Conservation (phyloP, 805 yeast genomes). For the Ogataea saltuana region DNA sequence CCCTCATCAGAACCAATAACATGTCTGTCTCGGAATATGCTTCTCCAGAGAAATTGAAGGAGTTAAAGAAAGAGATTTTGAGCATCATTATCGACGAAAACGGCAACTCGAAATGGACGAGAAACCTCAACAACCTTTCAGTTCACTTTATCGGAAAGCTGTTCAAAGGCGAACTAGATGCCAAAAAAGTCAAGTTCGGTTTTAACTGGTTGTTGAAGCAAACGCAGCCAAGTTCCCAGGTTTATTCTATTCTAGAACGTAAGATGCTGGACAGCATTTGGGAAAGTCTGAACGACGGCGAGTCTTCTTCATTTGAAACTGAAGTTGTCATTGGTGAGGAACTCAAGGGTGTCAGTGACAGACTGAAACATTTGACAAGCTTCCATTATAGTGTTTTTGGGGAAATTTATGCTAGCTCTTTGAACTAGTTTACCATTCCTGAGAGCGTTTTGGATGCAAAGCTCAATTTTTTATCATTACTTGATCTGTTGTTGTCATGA, state of each 20-base stretch:
- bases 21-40: slow-evolving; percentile 35
- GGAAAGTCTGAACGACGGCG: slow-evolving; percentile 21
- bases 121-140: slow-evolving; percentile 71
- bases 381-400: slow-evolving; percentile 88
- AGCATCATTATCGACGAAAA: slow-evolving; percentile 82
- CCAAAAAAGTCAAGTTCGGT: slow-evolving; percentile 57
- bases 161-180: slow-evolving; percentile 28
- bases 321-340: slow-evolving; percentile 45
- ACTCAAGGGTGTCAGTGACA: slow-evolving; percentile 55
- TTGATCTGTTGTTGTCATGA: background rate
- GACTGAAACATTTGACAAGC: slow-evolving; percentile 64
- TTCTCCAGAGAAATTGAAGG: slow-evolving; percentile 42
- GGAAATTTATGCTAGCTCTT: slow-evolving; percentile 48
- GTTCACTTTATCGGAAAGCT: slow-evolving; percentile 58
- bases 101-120: slow-evolving; percentile 89
- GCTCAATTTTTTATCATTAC: background rate
- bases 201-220: slow-evolving; percentile 81
- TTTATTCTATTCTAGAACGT: slow-evolving; percentile 73
- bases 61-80: slow-evolving; percentile 67
- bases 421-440: slow-evolving; percentile 11
- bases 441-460: background rate
- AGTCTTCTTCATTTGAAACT: slow-evolving; percentile 20
- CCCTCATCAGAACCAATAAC: slow-evolving; percentile 47
- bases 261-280: slow-evolving; percentile 53
- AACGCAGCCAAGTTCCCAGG: slow-evolving; percentile 78